Evolutionary conservation across 31 red algal species (phyloP).

Genomic region (Endocladia muricata): DNA sequence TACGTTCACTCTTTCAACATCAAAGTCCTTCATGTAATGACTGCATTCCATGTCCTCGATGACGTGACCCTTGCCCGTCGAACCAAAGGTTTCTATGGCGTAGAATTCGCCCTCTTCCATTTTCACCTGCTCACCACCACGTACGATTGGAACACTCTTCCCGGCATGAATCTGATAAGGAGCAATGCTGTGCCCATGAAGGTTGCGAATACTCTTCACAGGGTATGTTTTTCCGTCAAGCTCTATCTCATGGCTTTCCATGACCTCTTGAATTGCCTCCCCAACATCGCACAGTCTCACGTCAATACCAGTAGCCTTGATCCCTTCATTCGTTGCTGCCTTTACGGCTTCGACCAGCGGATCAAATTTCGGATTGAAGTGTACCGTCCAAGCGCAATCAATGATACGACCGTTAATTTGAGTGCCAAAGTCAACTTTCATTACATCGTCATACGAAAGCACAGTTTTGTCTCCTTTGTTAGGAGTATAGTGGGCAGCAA

Average conservation of each 20-base stretch:
- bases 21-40: constrained; percentile 99
- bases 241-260: constrained; percentile 97
- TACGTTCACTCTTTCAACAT: constrained; percentile 77
- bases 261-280: constrained; percentile 94
- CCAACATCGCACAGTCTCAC: constrained; percentile 93
- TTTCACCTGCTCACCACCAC: constrained; percentile 64
- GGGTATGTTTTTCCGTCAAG: constrained; percentile 90
- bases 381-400: constrained; percentile 94
- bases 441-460: constrained; percentile 86
- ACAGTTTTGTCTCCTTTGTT: constrained; percentile 95
- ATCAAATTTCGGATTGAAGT: constrained; percentile 89
- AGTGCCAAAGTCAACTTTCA: constrained; percentile 98
- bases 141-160: constrained; percentile 97
- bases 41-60: constrained; percentile 94
- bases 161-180: constrained; percentile 98
- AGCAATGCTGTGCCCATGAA: constrained; percentile 97
- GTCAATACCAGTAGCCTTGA: constrained; percentile 90
- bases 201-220: constrained; percentile 86
- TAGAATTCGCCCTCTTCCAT: constrained; percentile 99
- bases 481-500: constrained; percentile 97
- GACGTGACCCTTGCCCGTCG: constrained; percentile 89
- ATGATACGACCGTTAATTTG: constrained; percentile 97
- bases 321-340: constrained; percentile 90
- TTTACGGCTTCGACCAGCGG: constrained; percentile 84
- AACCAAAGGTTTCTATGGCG: constrained; percentile 99